Percentiles rank a stretch among this genome's conserved stretches.
Evolutionary conservation across 1,139 yeast species (phyloP).

Genomic region (Taphrina deformans): DNA sequence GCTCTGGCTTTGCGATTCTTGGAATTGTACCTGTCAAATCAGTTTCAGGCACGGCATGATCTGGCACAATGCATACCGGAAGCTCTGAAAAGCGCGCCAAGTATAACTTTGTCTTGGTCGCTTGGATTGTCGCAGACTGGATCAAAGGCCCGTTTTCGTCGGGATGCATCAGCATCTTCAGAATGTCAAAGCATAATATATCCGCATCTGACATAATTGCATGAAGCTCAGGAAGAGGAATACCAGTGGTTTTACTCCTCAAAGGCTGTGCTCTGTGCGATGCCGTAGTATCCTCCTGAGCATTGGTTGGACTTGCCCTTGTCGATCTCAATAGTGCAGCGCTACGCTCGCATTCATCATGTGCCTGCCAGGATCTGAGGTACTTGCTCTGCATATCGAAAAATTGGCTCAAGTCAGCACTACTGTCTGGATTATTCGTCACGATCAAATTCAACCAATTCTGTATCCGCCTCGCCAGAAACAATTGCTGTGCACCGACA

Average conservation of each 20-base stretch:
- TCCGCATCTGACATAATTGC: background rate
- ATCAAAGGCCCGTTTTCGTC: conserved; percentile 1
- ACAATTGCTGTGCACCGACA: conserved; percentile 2
- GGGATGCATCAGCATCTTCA: background rate
- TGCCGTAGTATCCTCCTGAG: background rate
- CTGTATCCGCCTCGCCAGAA: conserved; percentile 18
- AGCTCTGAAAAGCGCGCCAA: background rate
- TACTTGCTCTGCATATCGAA: conserved; percentile 6
- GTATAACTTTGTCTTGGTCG: background rate
- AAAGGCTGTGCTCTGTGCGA: background rate
- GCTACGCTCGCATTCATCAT: background rate
- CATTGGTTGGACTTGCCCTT: background rate
- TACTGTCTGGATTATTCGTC: background rate
- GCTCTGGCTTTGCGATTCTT: background rate
- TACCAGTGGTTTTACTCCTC: background rate
- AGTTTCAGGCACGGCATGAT: background rate
- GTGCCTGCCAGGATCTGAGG: conserved; percentile 1
- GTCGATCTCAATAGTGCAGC: background rate
- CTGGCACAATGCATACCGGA: background rate
- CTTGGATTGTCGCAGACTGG: background rate
- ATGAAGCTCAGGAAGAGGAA: background rate
- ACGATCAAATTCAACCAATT: conserved; percentile 1
- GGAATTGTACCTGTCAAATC: background rate
- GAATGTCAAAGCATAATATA: conserved; percentile 12
- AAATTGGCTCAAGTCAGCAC: background rate